Evolutionary conservation across 805 yeast genomes (phyloP), one percentile per base, ranked within the genome.

Genomic region (Candida ortonii): DNA sequence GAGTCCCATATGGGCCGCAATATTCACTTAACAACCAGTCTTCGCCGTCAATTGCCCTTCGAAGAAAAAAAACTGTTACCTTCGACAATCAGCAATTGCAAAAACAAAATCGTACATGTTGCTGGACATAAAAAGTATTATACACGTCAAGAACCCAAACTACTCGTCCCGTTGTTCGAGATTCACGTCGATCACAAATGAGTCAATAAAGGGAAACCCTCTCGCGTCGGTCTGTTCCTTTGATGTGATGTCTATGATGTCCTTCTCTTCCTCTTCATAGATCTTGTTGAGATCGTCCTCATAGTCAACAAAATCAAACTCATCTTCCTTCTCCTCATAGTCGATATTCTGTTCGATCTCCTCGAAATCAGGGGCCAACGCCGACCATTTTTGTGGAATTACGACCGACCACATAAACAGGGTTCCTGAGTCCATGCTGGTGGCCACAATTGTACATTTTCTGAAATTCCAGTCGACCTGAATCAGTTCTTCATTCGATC

Each of bases 311-410:
- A 83, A 71, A 55, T 89, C 97, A 59, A 89, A 89, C 59, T 89
- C 97, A 55, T 88, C 95, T 57, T 89, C 97, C 40, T 73, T 71
- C 53, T 89, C 97, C 46, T 78, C 77, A 53, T 90, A 89, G 38
- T 84, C 87, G 7, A 85, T 81, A 52, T 88, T 90, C 51, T 88
- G 95, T 53, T 89, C 96, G 26, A 89, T 80, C 57, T 89, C 97
- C 30, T 84, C 95, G 55, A 90, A 89, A 57, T 90, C 97, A 1
- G 97, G 97, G 0, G 97, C 97, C 49, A 89, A 65, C 1, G 97
- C 95, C 58, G 94, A 83, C 97, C 97, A 89, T 61, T 85, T 84
- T 50, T 88, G 96, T 1, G 95, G 94, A 14, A 84, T 76, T 24
- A 74, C 73, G 7, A 85, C 72, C 31, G 82, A 74, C 96, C 97